A percentile compares a stretch with the other conserved stretches of the same genome.
phyloP scores from a whole-genome alignment of 192 early-diverging fungal genomes.

The Rhizophagus clarus region DNA sequence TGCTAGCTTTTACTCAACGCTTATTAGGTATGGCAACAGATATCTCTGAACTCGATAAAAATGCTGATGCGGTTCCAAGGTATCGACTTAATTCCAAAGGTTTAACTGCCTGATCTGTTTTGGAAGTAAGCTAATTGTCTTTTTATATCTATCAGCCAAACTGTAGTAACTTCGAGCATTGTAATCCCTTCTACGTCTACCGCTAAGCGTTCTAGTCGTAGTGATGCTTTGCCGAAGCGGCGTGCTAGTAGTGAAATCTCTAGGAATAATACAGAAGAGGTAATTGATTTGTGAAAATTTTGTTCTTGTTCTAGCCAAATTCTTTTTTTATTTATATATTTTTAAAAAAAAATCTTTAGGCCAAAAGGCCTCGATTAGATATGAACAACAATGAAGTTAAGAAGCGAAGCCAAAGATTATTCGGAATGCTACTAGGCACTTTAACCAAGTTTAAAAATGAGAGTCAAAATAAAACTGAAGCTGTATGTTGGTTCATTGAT shows the following conservation, averaged over 20 bases:
- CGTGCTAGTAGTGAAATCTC: constrained; percentile 3
- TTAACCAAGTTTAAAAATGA: constrained; percentile 58
- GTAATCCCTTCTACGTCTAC: constrained; percentile 7
- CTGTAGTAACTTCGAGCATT: constrained; percentile 19
- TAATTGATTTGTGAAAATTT: neutral
- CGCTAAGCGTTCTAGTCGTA: neutral
- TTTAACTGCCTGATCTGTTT: neutral
- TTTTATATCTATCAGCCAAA: neutral
- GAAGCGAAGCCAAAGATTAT: constrained; percentile 49
- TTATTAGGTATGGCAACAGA: neutral
- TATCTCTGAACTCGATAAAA: neutral
- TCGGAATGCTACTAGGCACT: constrained; percentile 55
- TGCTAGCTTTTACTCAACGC: no score
- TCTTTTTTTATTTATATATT: neutral
- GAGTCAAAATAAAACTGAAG: constrained; percentile 45
- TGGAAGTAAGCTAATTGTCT: neutral
- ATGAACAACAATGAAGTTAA: constrained; percentile 36
- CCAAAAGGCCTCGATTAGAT: constrained; percentile 46
- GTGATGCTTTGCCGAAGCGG: constrained; percentile 10
- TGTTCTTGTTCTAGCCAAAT: neutral
- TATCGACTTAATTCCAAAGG: neutral
- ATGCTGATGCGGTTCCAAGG: neutral
- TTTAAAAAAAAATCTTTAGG: neutral
- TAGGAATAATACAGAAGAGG: constrained; percentile 9
- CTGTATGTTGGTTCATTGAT: constrained; percentile 36